phyloP scores from a whole-genome alignment of 2,329 filamentous ascomycete genomes.

The Pseudopithomyces maydicus region DNA sequence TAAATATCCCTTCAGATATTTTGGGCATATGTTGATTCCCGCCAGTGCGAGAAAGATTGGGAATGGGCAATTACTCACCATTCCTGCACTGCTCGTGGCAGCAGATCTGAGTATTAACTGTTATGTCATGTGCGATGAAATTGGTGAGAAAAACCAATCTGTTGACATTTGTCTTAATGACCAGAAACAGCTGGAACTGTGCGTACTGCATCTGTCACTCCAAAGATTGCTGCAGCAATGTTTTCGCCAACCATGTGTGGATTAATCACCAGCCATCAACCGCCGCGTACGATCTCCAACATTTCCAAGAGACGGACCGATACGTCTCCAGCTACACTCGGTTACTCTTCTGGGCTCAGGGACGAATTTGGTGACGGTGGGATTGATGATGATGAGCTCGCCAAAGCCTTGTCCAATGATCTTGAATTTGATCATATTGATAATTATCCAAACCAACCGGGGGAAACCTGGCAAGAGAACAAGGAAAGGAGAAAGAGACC shows the following conservation, averaged over 20 bases:
- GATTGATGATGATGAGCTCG: slow-evolving; percentile 59
- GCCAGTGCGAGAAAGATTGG: slow-evolving; percentile 68
- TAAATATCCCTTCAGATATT: slow-evolving; percentile 25
- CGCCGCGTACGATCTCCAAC: slow-evolving; percentile 27
- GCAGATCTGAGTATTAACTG: slow-evolving; percentile 66
- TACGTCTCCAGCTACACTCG: slow-evolving; percentile 10
- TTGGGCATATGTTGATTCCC: slow-evolving; percentile 27
- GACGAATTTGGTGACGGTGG: slow-evolving; percentile 61
- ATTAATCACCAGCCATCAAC: slow-evolving; percentile 18
- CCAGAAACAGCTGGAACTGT: slow-evolving; percentile 58
- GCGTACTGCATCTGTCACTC: slow-evolving; percentile 58
- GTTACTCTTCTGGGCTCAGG: slow-evolving; percentile 18
- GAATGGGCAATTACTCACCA: slow-evolving; percentile 64
- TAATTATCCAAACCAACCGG: slow-evolving; percentile 47
- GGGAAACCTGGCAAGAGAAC: slow-evolving; percentile 26
- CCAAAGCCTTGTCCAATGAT: slow-evolving; percentile 46
- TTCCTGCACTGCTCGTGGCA: slow-evolving; percentile 61
- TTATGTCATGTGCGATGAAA: slow-evolving; percentile 81
- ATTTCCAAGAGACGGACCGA: slow-evolving; percentile 38
- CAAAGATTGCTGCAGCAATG: slow-evolving; percentile 52
- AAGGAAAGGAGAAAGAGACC: slow-evolving; percentile 21
- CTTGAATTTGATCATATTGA: slow-evolving; percentile 59
- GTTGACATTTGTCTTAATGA: slow-evolving; percentile 9
- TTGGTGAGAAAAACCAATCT: slow-evolving; percentile 57
- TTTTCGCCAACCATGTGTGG: slow-evolving; percentile 46